These are phyloP conservation scores for Paramecium octaurelia DNA, from an alignment of 73 alveolate species.

Conservation along the genomic window DNA sequence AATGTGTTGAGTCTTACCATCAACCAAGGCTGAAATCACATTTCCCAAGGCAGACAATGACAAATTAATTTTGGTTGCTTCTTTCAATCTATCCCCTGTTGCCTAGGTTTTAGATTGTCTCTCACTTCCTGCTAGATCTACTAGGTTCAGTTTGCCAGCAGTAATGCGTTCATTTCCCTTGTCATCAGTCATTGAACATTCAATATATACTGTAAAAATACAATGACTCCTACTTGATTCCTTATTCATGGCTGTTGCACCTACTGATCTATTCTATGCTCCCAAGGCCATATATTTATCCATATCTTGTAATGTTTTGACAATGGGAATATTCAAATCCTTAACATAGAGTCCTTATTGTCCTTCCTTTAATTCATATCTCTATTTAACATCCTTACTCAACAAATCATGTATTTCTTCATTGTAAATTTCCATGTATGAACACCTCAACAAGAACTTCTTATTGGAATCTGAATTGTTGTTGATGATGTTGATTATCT, in stretches of 20 bases:
- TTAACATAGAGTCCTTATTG: conserved; percentile 86
- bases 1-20: conserved; percentile 87
- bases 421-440: conserved; percentile 94
- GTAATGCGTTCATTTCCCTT: conserved; percentile 76
- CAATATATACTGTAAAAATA: conserved; percentile 91
- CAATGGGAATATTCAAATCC: conserved; percentile 81
- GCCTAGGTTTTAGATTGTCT: conserved; percentile 91
- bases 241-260: conserved; percentile 95
- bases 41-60: conserved; percentile 92
- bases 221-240: conserved; percentile 94
- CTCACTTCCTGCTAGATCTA: conserved; percentile 98
- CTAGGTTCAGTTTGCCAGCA: conserved; percentile 89
- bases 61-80: conserved; percentile 95
- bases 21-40: conserved; percentile 94
- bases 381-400: conserved; percentile 66
- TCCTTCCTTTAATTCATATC: conserved; percentile 85
- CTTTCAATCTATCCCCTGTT: conserved; percentile 90
- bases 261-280: conserved; percentile 82
- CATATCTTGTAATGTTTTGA: conserved; percentile 79
- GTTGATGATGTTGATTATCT: conserved; percentile 80
- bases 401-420: conserved; percentile 94
- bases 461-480: conserved; percentile 83
- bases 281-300: conserved; percentile 86
- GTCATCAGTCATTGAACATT: conserved; percentile 82
- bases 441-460: conserved; percentile 87